Percentiles rank a stretch among this genome's conserved stretches.
phyloP scores from a whole-genome alignment of 2,329 filamentous ascomycete genomes.

The Beauveria medogensis region DNA sequence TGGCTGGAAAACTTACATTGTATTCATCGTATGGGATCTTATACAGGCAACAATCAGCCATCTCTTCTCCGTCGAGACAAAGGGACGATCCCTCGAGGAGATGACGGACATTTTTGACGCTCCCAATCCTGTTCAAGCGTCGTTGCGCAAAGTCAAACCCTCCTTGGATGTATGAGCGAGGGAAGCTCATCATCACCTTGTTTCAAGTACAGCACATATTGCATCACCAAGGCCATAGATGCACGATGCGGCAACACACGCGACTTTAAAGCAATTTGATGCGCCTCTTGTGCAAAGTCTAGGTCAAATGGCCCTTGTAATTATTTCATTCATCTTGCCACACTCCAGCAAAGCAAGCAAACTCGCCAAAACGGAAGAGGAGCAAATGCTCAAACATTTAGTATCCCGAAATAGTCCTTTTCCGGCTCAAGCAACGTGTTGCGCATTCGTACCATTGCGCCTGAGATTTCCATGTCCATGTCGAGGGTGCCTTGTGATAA shows the following conservation, averaged over 20 bases:
- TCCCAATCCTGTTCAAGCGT: slow-evolving; percentile 14
- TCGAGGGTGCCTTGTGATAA: not conserved
- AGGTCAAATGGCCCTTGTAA: no score
- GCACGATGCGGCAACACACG: no score
- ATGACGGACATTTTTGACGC: slow-evolving; percentile 20
- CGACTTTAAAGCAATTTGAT: no score
- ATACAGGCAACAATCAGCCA: slow-evolving; percentile 16
- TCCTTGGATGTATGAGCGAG: not conserved
- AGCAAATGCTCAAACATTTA: not conserved
- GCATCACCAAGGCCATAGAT: no score
- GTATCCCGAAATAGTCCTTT: not conserved
- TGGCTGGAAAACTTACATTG: slow-evolving; percentile 34
- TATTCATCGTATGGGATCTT: slow-evolving; percentile 16
- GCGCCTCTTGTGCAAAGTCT: no score
- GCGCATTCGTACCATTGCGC: not conserved
- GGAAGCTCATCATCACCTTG: no score
- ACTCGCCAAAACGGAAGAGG: not conserved
- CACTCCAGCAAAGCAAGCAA: not conserved
- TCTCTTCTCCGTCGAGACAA: slow-evolving; percentile 26
- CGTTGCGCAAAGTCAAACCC: not conserved
- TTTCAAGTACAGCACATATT: no score
- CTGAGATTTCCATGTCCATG: not conserved
- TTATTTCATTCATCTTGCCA: not conserved
- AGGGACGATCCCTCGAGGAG: slow-evolving; percentile 20
- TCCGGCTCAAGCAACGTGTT: not conserved